phyloP scores from a whole-genome alignment of 139 green algal genomes.

The Micromonas commoda region DNA sequence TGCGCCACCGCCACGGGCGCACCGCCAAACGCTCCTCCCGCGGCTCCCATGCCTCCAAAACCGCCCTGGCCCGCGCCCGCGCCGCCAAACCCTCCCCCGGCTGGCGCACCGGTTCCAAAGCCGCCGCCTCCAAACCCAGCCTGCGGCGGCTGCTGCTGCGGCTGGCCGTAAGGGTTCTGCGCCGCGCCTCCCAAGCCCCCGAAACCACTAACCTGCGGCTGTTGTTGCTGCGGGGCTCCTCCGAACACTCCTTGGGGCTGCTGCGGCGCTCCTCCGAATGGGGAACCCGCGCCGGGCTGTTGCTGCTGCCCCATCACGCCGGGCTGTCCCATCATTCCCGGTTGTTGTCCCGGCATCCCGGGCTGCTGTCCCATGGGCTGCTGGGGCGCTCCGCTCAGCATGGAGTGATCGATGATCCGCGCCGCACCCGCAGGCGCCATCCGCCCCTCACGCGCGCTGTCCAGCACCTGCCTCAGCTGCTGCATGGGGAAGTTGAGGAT shows the following conservation, averaged over 20 bases:
- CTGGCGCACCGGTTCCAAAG: neutral
- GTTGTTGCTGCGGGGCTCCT: too few relatives aligned
- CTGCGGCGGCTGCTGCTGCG: neutral
- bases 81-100: neutral
- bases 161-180: neutral
- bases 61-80: neutral
- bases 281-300: neutral
- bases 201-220: too few relatives aligned
- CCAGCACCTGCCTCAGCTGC: conserved; percentile 19
- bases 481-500: neutral
- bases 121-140: neutral
- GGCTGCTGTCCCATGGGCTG: neutral
- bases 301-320: neutral
- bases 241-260: too few relatives aligned
- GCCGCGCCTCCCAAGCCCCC: too few relatives aligned
- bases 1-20: neutral
- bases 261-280: neutral
- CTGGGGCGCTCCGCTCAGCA: neutral
- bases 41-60: neutral
- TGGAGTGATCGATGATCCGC: neutral
- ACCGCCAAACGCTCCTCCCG: neutral
- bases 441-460: neutral
- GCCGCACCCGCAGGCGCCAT: neutral
- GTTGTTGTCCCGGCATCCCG: neutral
- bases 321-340: neutral